Evolutionary conservation across 495 filamentous ascomycete genomes (phyloP), one percentile per base, ranked within the genome.

Genomic region (Rusavskia elegans): DNA sequence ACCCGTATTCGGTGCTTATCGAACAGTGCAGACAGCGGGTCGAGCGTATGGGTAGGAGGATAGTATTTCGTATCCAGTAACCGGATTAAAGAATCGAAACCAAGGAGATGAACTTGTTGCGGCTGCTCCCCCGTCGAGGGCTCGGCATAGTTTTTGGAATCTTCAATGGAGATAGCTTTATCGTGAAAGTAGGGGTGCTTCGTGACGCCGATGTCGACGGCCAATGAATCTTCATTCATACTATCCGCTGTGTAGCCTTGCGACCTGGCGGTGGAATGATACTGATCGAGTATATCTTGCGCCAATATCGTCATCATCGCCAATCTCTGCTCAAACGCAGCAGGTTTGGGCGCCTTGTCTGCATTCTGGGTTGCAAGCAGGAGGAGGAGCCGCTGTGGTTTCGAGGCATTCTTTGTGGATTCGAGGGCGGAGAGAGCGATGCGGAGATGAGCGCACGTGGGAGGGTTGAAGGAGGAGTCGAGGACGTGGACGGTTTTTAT

Each of bases 401-500:
- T 59, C 13, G 55, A 57, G 21, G 59, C 58, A 37, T 74, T 35
- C 8, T 13, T 64, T n/a, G 68, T 61, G n/a, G 35, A 40, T 20
- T 64, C 63, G 3, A 92, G 64, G 11, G 86, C 85, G 10, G 82
- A 81, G 21, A 71, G 68, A 3, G 80, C 85, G 62, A 97, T 87
- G 48, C 71, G 71, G 49, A 84, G 72, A 64, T 96, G 90, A 11
- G 90, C 90, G 37, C 75, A 70, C 2, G 88, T 90, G 10, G 90
- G 90, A 16, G 90, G 90, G 61, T 97, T 97, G 77, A 95, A 97
- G 52, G 85, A 90, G 2, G 89, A 93, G 65, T 97, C 90, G 58
- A 97, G 80, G 55, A 97, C 79, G 64, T 89, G 83, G 57, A 97
- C 74, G 20, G 71, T 71, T 50, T 72, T 68, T 7, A 59, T 35